phyloP scores from a whole-genome alignment of 805 yeast species.

The Dipodascus albidus region DNA sequence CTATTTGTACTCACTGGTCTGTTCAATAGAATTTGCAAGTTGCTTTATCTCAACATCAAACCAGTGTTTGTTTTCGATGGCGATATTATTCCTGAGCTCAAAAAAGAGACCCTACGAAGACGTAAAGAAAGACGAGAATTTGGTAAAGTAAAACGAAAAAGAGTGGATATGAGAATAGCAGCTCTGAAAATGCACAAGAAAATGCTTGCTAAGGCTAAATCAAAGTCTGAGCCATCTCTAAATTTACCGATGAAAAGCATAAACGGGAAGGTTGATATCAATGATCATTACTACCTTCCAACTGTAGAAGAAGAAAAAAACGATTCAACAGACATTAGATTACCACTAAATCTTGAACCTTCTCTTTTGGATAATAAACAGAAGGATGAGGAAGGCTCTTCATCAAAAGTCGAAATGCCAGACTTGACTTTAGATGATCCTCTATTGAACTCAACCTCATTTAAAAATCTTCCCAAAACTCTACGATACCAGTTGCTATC shows the following conservation, averaged over 20 bases:
- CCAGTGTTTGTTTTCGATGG: conserved; percentile 96
- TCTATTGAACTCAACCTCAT: conserved; percentile 63
- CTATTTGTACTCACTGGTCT: conserved; percentile 41
- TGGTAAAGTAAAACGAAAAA: not conserved
- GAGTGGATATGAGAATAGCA: conserved; percentile 1
- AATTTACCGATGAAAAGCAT: not conserved
- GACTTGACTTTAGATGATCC: conserved; percentile 39
- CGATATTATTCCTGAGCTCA: conserved; percentile 69
- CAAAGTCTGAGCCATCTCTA: not conserved
- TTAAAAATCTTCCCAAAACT: conserved; percentile 62
- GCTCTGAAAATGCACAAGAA: conserved; percentile 65
- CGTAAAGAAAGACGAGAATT: conserved; percentile 54
- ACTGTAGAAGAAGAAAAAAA: conserved; percentile 43
- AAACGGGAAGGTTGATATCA: conserved; percentile 12
- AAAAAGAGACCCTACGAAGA: conserved; percentile 61
- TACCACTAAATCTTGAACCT: conserved; percentile 59
- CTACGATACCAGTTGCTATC: conserved; percentile 84
- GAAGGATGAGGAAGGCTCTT: not conserved
- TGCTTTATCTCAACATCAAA: conserved; percentile 71
- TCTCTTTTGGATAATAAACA: conserved; percentile 21
- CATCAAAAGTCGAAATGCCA: conserved; percentile 12
- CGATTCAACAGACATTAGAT: conserved; percentile 51
- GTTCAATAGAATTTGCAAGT: conserved; percentile 83
- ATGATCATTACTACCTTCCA: conserved; percentile 85
- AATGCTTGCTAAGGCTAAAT: conserved; percentile 31